These are phyloP conservation scores for Pythium myriotylum DNA, from an alignment of 352 stramenopile species.

Conservation along the genomic window DNA sequence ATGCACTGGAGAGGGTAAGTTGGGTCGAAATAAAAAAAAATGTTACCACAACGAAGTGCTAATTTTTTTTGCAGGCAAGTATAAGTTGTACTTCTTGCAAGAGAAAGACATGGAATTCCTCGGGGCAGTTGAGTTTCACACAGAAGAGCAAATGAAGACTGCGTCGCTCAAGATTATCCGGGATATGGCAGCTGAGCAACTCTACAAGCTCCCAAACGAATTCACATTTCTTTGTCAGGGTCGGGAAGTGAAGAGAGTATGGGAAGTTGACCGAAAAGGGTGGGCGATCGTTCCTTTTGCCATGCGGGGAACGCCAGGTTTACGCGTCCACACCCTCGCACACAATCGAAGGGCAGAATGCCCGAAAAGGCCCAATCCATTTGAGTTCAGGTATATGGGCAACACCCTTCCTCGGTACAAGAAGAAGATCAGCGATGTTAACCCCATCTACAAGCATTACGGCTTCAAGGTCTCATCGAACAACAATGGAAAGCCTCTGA, in stretches of 20 bases:
- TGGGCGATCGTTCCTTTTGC: constrained; percentile 66
- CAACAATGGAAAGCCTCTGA: constrained; percentile 29
- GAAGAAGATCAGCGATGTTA: constrained; percentile 54
- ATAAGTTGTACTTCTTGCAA: constrained; percentile 64
- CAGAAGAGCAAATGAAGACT: constrained; percentile 53
- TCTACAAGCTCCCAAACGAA: constrained; percentile 41
- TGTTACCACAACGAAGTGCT: neutral
- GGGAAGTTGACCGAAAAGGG: constrained; percentile 53
- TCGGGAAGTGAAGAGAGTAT: constrained; percentile 47
- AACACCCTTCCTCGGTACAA: constrained; percentile 66
- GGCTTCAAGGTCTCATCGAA: constrained; percentile 33
- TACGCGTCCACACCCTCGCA: constrained; percentile 37
- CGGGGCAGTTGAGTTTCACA: constrained; percentile 59
- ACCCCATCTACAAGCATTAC: constrained; percentile 53
- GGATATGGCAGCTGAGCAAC: constrained; percentile 47
- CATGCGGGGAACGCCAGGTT: constrained; percentile 52
- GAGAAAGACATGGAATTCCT: constrained; percentile 67
- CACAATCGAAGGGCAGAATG: constrained; percentile 46
- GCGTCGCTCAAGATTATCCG: constrained; percentile 47
- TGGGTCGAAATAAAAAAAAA: neutral
- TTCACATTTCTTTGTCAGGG: constrained; percentile 63
- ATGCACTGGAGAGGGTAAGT: constrained; percentile 51
- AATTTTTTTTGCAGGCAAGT: constrained; percentile 41
- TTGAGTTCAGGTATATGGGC: constrained; percentile 70
- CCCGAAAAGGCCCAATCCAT: constrained; percentile 33